Percentiles rank a stretch among this genome's conserved stretches.
Evolutionary conservation across 2,329 filamentous ascomycete genomes (phyloP).

Genomic region (Cladosporium sp.): DNA sequence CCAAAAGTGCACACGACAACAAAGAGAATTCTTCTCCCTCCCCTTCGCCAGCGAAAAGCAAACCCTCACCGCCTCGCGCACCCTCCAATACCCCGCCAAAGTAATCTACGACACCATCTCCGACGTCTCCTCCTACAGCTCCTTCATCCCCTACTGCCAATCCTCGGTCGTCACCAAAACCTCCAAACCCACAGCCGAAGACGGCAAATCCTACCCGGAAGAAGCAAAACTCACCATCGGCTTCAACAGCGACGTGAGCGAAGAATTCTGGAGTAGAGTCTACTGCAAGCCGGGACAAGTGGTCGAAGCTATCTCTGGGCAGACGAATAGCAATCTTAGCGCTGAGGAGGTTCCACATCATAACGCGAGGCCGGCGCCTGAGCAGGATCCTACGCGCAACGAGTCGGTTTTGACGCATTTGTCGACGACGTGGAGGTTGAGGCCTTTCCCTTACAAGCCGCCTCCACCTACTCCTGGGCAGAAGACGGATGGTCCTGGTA

Average conservation of each 20-base stretch:
- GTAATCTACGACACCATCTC: slow-evolving; percentile 81
- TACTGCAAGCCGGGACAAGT: slow-evolving; percentile 68
- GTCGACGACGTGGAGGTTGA: slow-evolving; percentile 65
- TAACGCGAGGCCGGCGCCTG: slow-evolving; percentile 31
- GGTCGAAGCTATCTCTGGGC: slow-evolving; percentile 74
- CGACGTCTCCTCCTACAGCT: slow-evolving; percentile 77
- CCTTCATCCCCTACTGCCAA: slow-evolving; percentile 90
- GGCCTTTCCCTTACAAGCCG: slow-evolving; percentile 44
- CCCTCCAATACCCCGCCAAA: slow-evolving; percentile 66
- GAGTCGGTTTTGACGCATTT: slow-evolving; percentile 60
- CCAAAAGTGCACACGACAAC: slow-evolving; percentile 15
- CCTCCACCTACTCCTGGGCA: slow-evolving; percentile 33
- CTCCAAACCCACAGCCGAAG: slow-evolving; percentile 47
- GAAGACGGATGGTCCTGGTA: slow-evolving; percentile 34
- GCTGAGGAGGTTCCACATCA: slow-evolving; percentile 40
- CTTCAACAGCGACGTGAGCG: slow-evolving; percentile 74
- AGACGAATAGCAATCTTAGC: slow-evolving; percentile 44
- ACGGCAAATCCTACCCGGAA: slow-evolving; percentile 60
- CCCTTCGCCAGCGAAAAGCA: slow-evolving; percentile 52
- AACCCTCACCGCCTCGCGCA: slow-evolving; percentile 67
- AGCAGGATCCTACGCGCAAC: slow-evolving; percentile 33
- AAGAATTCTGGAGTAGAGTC: slow-evolving; percentile 76
- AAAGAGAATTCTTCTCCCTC: slow-evolving; percentile 43
- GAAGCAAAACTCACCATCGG: slow-evolving; percentile 78
- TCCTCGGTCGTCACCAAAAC: slow-evolving; percentile 72